Conservation (phyloP, 495 filamentous ascomycete species). For the Podospora pseudopauciseta region DNA sequence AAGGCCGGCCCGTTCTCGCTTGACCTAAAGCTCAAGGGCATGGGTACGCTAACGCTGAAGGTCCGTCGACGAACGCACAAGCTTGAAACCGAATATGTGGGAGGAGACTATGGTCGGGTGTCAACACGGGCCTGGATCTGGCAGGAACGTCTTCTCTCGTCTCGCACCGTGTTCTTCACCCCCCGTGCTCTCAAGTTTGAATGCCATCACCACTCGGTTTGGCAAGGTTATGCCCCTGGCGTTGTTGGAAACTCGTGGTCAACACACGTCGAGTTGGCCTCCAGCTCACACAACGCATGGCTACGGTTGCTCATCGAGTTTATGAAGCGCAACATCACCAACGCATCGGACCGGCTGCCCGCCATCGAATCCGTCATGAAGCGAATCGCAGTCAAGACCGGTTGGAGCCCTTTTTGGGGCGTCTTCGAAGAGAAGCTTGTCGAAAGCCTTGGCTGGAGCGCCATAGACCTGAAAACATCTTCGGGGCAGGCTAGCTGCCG, state of each 20-base stretch:
- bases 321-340: conserved; percentile 12
- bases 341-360: conserved; percentile 14
- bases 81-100: conserved; percentile 9
- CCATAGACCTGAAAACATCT: background rate
- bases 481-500: too few species aligned
- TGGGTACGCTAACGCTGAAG: conserved; percentile 6
- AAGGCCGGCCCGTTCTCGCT: conserved; percentile 4
- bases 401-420: conserved; percentile 12
- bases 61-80: conserved; percentile 8
- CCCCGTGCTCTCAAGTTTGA: conserved; percentile 17
- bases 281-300: conserved; percentile 7
- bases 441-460: conserved; percentile 10
- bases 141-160: conserved; percentile 17
- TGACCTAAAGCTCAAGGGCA: background rate
- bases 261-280: background rate
- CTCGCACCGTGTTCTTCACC: conserved; percentile 17
- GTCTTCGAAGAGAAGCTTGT: conserved; percentile 6
- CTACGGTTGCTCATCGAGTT: conserved; percentile 13
- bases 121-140: conserved; percentile 19
- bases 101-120: conserved; percentile 15
- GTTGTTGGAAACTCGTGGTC: conserved; percentile 14
- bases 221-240: conserved; percentile 11
- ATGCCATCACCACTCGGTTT: conserved; percentile 14
- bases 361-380: conserved; percentile 12
- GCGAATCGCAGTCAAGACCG: background rate